These are phyloP conservation scores for Nicotiana otophora DNA, from an alignment of 257 asterid species.

Conservation along the genomic window DNA sequence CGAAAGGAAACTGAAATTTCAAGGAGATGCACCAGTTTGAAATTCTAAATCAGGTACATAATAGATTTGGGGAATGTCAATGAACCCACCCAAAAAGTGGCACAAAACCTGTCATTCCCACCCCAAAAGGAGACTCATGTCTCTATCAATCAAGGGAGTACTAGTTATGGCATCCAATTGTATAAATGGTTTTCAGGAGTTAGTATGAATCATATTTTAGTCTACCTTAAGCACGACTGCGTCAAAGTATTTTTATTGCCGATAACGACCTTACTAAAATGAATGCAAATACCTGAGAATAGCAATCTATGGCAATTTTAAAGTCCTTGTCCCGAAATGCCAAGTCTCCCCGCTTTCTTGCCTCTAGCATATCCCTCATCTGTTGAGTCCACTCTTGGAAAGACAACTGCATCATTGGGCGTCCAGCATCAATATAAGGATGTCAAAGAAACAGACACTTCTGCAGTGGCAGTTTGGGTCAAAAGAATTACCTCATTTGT, in stretches of 20 bases:
- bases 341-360: slow-evolving; percentile 92
- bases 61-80: not conserved
- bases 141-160: not conserved
- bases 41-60: not conserved
- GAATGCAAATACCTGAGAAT: slow-evolving; percentile 56
- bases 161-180: not conserved
- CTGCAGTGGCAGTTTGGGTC: slow-evolving; percentile 8
- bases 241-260: not conserved
- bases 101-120: not conserved
- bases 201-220: not conserved
- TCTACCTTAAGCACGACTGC: not conserved
- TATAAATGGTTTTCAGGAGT: not conserved
- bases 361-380: slow-evolving; percentile 93
- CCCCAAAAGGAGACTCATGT: not conserved
- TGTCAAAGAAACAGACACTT: not conserved
- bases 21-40: not conserved
- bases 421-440: slow-evolving; percentile 9
- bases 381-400: slow-evolving; percentile 99
- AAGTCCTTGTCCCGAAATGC: slow-evolving; percentile 96
- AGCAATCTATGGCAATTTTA: slow-evolving; percentile 80
- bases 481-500: slow-evolving; percentile 71
- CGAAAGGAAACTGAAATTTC: not conserved
- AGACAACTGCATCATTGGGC: slow-evolving; percentile 51
- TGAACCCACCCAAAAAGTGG: not conserved
- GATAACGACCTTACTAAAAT: not conserved